These are phyloP conservation scores for Heterobasidion irregulare DNA, from an alignment of 1,284 basidiomycete species.

Conservation along the genomic window DNA sequence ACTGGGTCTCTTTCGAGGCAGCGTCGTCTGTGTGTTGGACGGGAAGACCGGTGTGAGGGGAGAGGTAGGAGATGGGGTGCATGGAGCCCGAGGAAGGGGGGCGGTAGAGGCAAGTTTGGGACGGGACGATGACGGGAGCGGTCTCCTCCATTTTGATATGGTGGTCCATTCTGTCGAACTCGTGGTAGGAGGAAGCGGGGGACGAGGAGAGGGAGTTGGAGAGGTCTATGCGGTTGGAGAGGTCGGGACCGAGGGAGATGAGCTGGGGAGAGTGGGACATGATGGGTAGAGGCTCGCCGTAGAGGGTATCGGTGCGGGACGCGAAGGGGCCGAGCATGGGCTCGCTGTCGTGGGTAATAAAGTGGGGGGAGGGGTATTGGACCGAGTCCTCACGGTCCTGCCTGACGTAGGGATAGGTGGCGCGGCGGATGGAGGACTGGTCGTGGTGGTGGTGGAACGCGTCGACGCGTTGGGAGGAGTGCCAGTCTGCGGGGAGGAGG, in stretches of 20 bases:
- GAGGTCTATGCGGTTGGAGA: constrained; percentile 15
- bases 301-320: constrained; percentile 28
- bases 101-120: constrained; percentile 36
- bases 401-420: constrained; percentile 66
- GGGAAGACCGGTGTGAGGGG: constrained; percentile 48
- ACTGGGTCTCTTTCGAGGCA: constrained; percentile 80
- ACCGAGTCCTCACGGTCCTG: constrained; percentile 47
- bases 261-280: constrained; percentile 33
- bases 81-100: constrained; percentile 26
- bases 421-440: constrained; percentile 45
- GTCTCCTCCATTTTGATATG: constrained; percentile 59
- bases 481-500: constrained; percentile 16
- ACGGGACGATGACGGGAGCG: constrained; percentile 48
- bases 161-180: constrained; percentile 35
- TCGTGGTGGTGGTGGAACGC: constrained; percentile 23
- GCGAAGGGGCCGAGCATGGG: constrained; percentile 23
- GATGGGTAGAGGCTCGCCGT: constrained; percentile 28
- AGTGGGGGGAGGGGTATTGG: constrained; percentile 23
- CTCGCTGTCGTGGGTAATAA: constrained; percentile 25
- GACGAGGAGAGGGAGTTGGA: constrained; percentile 30
- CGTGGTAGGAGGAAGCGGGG: constrained; percentile 36
- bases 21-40: constrained; percentile 84
- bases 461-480: constrained; percentile 22
- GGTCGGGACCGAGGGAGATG: constrained; percentile 30
- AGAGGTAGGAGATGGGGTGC: constrained; percentile 36